Base-by-base conservation (phyloP, 2,329 filamentous ascomycete species). In the Apiospora saccharicola region DNA sequence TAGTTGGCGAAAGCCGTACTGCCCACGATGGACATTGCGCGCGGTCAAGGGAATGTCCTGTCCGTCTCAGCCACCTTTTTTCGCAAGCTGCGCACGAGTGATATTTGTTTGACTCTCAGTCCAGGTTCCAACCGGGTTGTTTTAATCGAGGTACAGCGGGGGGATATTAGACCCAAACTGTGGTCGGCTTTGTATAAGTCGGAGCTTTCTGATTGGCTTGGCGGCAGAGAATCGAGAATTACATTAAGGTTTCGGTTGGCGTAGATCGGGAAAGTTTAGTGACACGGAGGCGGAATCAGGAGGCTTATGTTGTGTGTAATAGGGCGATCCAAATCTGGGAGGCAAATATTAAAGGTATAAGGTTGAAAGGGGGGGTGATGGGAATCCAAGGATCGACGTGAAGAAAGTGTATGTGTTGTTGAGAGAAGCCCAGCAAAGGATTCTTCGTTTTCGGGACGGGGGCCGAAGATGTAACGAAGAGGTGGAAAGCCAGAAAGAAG, bases 1-100 rank as follows among this genome's bases (percentile, higher is more conserved):
- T 88, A 85, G 77, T 85, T 87, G 76, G 82, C 83, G 72, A 85
- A 85, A 75, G 83, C 80, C 77, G 80, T 80, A 43, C 78, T 77
- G 72, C 81, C 84, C 69, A 81, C 77, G 71, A 85, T 83, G 69
- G 85, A 84, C 85, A 86, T 86, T 47, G 68, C 47, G 47, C 57
- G 57, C 57, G 57, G 34, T 41, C 16, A 64, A 4, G 34, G n/a
- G 46, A 12, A 30, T 30, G 26, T 22, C 12, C 13, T n/a, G 34
- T n/a, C 41, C 5, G 34, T 34, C 34, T 64, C 57, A 7, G 19
- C 30, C 34, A 41, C 57, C 22, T 41, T n/a, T 30, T 30, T 30
- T 22, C 16, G 57, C 57, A 7, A 64, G 16, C 41, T 64, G 34
- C 19, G 34, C 12, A 30, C 34, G 57, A 41, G 19, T n/a, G 3